Conservation (phyloP, 2,329 filamentous ascomycete genomes). For the Lachnellula subtilissima region DNA sequence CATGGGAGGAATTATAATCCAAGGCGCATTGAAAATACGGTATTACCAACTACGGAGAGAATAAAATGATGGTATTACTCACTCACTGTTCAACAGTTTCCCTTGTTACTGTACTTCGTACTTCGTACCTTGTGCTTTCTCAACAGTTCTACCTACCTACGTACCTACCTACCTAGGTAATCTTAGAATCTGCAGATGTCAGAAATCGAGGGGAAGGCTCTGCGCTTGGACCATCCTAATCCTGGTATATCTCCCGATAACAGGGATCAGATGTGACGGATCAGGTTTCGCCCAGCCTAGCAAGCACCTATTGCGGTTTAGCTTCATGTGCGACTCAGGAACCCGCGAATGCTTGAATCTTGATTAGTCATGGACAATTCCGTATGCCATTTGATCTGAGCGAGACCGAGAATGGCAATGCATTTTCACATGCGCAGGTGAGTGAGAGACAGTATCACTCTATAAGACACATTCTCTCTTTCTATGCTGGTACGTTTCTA, state of each 20-base stretch:
- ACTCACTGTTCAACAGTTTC: neutral
- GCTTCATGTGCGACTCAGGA: neutral
- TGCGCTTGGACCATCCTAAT: neutral
- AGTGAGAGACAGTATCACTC: no score
- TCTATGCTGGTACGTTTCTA: no score
- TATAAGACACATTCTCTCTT: no score
- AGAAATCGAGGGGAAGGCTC: neutral
- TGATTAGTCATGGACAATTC: no score
- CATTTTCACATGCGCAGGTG: no score
- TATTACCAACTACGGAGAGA: no score
- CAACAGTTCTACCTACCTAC: neutral
- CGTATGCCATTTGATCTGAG: no score
- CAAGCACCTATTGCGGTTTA: neutral
- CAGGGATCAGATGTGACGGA: constrained; percentile 1
- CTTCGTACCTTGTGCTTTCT: neutral
- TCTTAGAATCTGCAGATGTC: neutral
- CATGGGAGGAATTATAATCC: no score
- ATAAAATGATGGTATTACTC: neutral
- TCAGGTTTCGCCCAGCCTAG: constrained; percentile 6
- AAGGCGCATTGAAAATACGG: no score
- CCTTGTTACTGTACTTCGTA: no score
- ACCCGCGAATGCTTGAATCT: neutral
- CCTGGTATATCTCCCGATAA: neutral
- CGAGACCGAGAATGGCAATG: no score
- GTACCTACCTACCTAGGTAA: neutral